Conservation (phyloP, 768 basidiomycete species). For the Leccinum aurantiacum region DNA sequence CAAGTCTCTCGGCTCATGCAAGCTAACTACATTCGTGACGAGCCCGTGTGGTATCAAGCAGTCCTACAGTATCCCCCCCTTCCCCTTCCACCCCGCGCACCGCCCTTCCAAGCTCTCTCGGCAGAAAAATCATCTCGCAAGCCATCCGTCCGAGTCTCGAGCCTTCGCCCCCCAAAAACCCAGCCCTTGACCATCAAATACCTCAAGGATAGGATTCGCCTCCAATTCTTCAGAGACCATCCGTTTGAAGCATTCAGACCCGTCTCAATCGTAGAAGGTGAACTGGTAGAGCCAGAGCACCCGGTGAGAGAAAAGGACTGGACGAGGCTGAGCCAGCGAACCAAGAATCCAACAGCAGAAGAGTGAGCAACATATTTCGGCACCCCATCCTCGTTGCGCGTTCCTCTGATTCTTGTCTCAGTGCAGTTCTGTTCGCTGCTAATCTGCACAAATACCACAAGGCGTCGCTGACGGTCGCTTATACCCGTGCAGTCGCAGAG, state of each 20-base stretch:
- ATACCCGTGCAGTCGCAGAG: slow-evolving; percentile 74
- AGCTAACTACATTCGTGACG: slow-evolving; percentile 55
- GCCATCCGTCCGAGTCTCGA: slow-evolving; percentile 22
- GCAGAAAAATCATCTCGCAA: slow-evolving; percentile 23
- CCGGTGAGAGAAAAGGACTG: slow-evolving; percentile 61
- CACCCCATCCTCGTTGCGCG: background rate
- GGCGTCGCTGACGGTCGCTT: slow-evolving; percentile 73
- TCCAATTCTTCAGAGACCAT: slow-evolving; percentile 93
- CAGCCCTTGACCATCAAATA: slow-evolving; percentile 67
- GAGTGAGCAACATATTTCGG: slow-evolving; percentile 59
- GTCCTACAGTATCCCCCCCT: slow-evolving; percentile 88
- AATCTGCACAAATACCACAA: slow-evolving; percentile 70
- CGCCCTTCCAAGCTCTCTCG: slow-evolving; percentile 49
- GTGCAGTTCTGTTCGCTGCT: slow-evolving; percentile 76
- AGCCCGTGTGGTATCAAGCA: slow-evolving; percentile 83
- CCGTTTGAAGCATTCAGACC: slow-evolving; percentile 94
- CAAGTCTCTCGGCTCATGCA: slow-evolving; percentile 80
- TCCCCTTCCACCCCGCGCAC: slow-evolving; percentile 74
- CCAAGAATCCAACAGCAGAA: slow-evolving; percentile 81
- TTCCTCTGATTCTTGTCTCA: slow-evolving; percentile 34
- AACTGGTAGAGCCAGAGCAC: slow-evolving; percentile 53
- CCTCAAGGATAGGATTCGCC: slow-evolving; percentile 80
- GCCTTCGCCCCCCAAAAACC: slow-evolving; percentile 39
- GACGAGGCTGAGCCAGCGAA: slow-evolving; percentile 79
- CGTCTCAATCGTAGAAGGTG: slow-evolving; percentile 71